These are phyloP conservation scores for Malus hybrid DNA, from an alignment of 331 rosid genomes.

Conservation along the genomic window DNA sequence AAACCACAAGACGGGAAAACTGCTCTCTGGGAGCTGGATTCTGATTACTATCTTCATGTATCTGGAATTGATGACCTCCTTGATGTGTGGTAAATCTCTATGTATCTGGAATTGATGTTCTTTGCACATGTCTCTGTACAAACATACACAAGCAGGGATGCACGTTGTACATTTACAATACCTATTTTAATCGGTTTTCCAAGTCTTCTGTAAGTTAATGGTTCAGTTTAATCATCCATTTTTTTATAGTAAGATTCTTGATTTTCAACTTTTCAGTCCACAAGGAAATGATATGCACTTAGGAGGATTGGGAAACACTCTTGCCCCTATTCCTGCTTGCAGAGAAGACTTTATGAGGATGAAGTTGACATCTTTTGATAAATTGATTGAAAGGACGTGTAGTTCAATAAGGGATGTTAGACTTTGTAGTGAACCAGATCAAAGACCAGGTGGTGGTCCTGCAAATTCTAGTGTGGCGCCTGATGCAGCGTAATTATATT, in stretches of 20 bases:
- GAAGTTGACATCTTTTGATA: conserved; percentile 87
- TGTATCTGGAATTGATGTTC: neutral
- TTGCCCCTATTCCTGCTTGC: conserved; percentile 81
- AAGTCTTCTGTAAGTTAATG: neutral
- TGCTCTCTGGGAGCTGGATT: conserved; percentile 94
- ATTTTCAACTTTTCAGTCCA: conserved; percentile 40
- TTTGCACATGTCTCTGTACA: neutral
- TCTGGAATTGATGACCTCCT: conserved; percentile 75
- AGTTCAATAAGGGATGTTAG: conserved; percentile 74
- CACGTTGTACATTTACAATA: neutral
- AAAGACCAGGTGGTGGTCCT: conserved; percentile 50
- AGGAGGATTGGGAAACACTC: conserved; percentile 36
- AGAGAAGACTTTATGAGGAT: conserved; percentile 69
- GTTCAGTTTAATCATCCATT: neutral
- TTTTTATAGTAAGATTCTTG: neutral
- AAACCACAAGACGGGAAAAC: conserved; percentile 91
- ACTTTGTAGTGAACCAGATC: conserved; percentile 76
- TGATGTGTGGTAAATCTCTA: conserved; percentile 36
- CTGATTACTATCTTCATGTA: conserved; percentile 96
- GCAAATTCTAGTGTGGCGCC: conserved; percentile 79
- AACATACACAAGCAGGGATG: too few species aligned
- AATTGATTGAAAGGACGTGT: conserved; percentile 77
- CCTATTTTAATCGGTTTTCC: neutral
- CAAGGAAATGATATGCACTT: conserved; percentile 24
- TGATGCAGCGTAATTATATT: conserved; percentile 70